phyloP scores from a whole-genome alignment of 2,329 filamentous ascomycete genomes.

The Hypoxylon sp. region DNA sequence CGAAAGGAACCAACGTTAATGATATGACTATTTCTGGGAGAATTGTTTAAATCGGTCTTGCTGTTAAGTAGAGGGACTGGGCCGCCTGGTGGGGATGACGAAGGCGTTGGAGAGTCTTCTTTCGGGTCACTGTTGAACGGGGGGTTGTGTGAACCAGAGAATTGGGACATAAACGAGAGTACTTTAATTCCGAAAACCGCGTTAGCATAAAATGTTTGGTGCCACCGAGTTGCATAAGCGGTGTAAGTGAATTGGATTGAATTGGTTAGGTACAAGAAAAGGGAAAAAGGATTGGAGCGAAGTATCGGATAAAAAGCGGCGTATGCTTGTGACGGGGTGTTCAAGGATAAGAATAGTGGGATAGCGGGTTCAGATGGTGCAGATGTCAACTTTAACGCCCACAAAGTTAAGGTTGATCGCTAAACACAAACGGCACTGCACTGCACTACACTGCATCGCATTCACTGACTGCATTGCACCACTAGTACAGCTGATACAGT shows the following conservation, averaged over 20 bases:
- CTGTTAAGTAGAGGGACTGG: slow-evolving; percentile 25
- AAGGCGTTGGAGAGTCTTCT: slow-evolving; percentile 37
- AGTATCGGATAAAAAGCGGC: slow-evolving; percentile 1
- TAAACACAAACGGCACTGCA: background rate
- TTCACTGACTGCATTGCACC: too few relatives aligned
- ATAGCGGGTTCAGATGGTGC: slow-evolving; percentile 6
- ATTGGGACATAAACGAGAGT: slow-evolving; percentile 86
- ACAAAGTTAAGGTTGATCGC: slow-evolving; percentile 16
- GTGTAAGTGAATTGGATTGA: slow-evolving; percentile 24
- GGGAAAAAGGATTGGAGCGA: background rate
- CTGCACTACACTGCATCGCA: too few relatives aligned
- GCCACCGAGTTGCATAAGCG: too few relatives aligned
- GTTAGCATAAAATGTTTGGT: slow-evolving; percentile 48
- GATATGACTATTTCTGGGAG: slow-evolving; percentile 37
- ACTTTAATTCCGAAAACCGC: slow-evolving; percentile 61
- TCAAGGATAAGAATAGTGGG: background rate
- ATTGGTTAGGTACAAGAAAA: background rate
- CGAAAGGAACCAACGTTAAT: slow-evolving; percentile 35
- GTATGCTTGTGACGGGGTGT: slow-evolving; percentile 16
- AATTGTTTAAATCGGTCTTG: slow-evolving; percentile 26
- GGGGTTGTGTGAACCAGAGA: slow-evolving; percentile 62
- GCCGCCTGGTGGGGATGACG: slow-evolving; percentile 37
- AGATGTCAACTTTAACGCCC: slow-evolving; percentile 23
- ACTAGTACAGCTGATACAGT: too few relatives aligned
- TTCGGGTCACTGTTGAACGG: slow-evolving; percentile 49